Base-by-base conservation (phyloP, 2,329 filamentous ascomycete species). In the Pseudovirgaria hyperparasitica region DNA sequence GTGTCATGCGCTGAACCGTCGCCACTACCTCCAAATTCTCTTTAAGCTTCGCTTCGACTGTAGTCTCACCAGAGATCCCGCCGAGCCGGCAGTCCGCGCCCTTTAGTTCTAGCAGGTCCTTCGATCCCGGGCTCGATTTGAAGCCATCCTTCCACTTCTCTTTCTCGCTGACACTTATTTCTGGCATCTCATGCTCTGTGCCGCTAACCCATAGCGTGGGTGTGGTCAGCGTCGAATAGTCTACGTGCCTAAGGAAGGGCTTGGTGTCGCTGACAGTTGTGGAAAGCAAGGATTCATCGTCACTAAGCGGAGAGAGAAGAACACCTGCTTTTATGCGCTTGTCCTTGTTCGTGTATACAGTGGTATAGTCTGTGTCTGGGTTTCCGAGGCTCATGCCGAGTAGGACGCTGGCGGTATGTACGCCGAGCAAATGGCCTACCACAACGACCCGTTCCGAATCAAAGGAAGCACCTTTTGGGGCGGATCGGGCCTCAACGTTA, bases 281-380 rank as follows among this genome's bases (percentile, higher is more conserved):
- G 22, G n/a, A 12, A 13, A 23, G 22, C 11, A 8, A 8, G 11
- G 7, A n/a, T 8, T 13, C 22, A 12, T 13, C 22, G 11, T 23
- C 16, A 13, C 22, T 13, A 12, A 11, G 22, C 7, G 22, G 6
- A 12, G 22, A n/a, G 22, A 23, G 22, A 6, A 23, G 11, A 11
- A 23, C 16, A 7, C 22, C 22, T 7, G 22, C 22, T 23, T 23
- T 23, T 8, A 23, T 23, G 7, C 22, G 22, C 7, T 7, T n/a
- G 6, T 23, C 22, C n/a, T 8, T 12, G 6, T 12, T n/a, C n/a
- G 8, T 23, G 7, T 12, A n/a, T 23, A 12, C 11, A 6, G 6
- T 23, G 6, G 8, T 11, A 13, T 23, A 8, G 7, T 23, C 11
- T 6, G 7, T n/a, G n/a, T n/a, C n/a, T n/a, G n/a, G n/a, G n/a